Evolutionary conservation across 1,284 basidiomycete genomes (phyloP), one percentile per base, ranked within the genome.

Genomic region (Ceraceosorus guamensis): DNA sequence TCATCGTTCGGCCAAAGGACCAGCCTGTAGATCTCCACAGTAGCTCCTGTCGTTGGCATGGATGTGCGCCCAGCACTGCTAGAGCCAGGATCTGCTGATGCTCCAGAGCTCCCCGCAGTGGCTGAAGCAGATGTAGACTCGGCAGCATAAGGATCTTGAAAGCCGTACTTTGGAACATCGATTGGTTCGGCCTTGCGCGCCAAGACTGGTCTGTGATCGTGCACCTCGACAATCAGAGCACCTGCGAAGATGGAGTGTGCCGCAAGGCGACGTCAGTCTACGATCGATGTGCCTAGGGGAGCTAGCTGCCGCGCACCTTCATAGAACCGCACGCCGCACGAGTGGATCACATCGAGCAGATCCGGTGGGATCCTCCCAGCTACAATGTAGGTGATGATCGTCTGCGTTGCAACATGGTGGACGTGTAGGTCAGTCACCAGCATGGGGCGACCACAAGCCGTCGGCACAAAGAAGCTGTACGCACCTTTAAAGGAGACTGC

Each of bases 151-250:
- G 37, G 31, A 43, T 14, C 43, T 33, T 32, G 51, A 52, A 24
- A 46, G 31, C 30, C 34, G 31, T 48, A 48, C 5, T 16, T 35
- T 14, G 13, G 31, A 5, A 45, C 18, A 5, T 37, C 41, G 14
- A 52, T n/a, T 5, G 51, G 35, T 5, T 37, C 43, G 10, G n/a
- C 33, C 8, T 34, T 13, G 31, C 33, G 34, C 24, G 33, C 11
- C n/a, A 30, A 55, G 5, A 41, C 50, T 14, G 41, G 44, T 10
- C 73, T 60, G 50, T 75, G 73, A 43, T 75, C 73, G 46, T 74
- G 72, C 1, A 75, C 63, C 46, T 75, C 73, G 10, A 74, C 66
- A 10, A 75, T 59, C 8, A 75, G 33, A 39, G 70, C 73, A 6
- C 71, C 69, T 63, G 46, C 2, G 6, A 14, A 34, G 3, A 37